Base-by-base conservation (phyloP, 345 rosid genomes). In the Hirschfeldia incana region DNA sequence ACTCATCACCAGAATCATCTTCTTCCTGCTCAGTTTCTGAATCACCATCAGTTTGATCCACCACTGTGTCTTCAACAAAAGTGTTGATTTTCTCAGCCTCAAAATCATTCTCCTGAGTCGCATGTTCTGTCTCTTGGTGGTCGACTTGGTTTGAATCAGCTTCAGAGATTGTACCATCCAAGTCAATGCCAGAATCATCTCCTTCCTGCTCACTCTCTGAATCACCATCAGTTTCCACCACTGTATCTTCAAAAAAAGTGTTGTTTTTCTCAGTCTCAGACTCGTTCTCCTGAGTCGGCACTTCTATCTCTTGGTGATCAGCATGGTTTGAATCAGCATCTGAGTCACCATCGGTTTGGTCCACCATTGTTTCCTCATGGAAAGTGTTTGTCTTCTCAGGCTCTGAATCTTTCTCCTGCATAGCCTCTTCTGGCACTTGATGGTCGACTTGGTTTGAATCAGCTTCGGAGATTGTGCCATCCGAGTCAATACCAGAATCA, bases 111-210 rank as follows among this genome's bases (percentile, higher is more conserved):
- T 53, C 60, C 4, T 53, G 27, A 53, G 11, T 16, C 60, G 26
- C 27, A 26, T 16, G 8, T n/a, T 51, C 57, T n/a, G 7, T 51
- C 57, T 51, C 57, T 5, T 51, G 57, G 8, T 51, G 27, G 26
- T 53, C 76, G 9, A 65, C 76, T 71, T 71, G 36, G 81, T 65
- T 78, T 11, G 67, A 71, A 53, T 78, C 81, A 65, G 61, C 81
- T 39, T 71, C 81, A 55, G 76, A 71, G 72, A 78, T 8, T 12
- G 46, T 71, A 67, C 29, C 71, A 4, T 77, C 72, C 13, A 66
- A 63, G 49, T 71, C 76, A 78, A 39, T 33, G 37, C 49, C 67
- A 36, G 49, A 53, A 29, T 64, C 1, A 39, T 64, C 6, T 71
- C 70, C 75, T 13, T 57, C 72, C 16, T 4, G 2, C 12, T 70